phyloP scores from a whole-genome alignment of 2,329 filamentous ascomycete genomes.

The Massarina eburnea region DNA sequence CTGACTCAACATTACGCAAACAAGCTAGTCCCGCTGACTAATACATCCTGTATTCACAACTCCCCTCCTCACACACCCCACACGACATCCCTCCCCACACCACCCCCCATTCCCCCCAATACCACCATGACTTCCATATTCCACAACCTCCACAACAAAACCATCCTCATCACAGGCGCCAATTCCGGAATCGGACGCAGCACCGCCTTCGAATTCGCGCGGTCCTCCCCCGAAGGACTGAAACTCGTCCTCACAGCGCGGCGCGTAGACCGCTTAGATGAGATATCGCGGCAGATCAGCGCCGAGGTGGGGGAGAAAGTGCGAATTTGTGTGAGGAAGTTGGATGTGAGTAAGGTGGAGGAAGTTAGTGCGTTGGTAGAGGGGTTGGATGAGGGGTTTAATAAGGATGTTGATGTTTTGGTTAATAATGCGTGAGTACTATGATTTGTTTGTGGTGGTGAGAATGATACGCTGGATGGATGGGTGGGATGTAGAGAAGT shows the following conservation, averaged over 20 bases:
- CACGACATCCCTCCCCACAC: not conserved
- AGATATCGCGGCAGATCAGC: slow-evolving; percentile 72
- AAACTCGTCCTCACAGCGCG: slow-evolving; percentile 84
- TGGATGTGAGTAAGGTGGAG: slow-evolving; percentile 78
- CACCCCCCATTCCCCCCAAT: slow-evolving; percentile 2
- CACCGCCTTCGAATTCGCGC: slow-evolving; percentile 85
- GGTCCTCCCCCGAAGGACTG: slow-evolving; percentile 72
- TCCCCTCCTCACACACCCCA: not conserved
- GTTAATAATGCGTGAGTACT: no score
- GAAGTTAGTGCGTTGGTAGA: slow-evolving; percentile 80
- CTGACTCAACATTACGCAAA: no score
- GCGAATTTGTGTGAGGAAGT: slow-evolving; percentile 70
- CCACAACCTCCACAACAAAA: slow-evolving; percentile 89
- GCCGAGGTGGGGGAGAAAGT: slow-evolving; percentile 68
- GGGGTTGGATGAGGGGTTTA: slow-evolving; percentile 75
- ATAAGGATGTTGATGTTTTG: slow-evolving; percentile 68
- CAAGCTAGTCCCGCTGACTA: no score
- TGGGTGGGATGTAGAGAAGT: no score
- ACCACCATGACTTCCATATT: slow-evolving; percentile 67
- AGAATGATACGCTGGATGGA: no score
- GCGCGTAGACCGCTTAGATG: slow-evolving; percentile 71
- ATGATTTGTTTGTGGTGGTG: no score
- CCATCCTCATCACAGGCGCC: slow-evolving; percentile 84
- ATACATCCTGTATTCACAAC: no score
- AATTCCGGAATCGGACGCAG: slow-evolving; percentile 85